Evolutionary conservation across 768 basidiomycete genomes (phyloP).

Genomic region (Boletus rubescentipes): DNA sequence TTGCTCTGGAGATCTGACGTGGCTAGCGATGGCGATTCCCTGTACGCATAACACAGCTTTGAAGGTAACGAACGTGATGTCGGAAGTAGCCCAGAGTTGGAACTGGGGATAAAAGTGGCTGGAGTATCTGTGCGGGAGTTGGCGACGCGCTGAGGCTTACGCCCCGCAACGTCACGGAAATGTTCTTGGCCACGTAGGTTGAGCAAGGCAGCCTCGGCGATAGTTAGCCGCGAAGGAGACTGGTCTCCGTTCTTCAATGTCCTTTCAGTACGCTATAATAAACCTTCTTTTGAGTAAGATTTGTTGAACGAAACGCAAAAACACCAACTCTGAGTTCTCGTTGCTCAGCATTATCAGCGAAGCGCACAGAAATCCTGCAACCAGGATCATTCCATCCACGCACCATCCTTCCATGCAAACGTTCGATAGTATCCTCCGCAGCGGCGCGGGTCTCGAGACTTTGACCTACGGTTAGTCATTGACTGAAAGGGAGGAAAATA

Average conservation of each 20-base stretch:
- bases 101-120: neutral
- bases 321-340: constrained; percentile 67
- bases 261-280: constrained; percentile 59
- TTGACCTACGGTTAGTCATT: neutral
- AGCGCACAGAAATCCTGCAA: constrained; percentile 74
- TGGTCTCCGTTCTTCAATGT: constrained; percentile 57
- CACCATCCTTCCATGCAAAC: constrained; percentile 77
- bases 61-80: constrained; percentile 22
- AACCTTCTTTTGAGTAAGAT: constrained; percentile 1
- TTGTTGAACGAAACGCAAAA: neutral
- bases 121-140: constrained; percentile 6
- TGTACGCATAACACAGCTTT: constrained; percentile 18
- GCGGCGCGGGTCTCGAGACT: constrained; percentile 71
- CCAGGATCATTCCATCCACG: constrained; percentile 77
- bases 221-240: constrained; percentile 65
- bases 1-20: constrained; percentile 26
- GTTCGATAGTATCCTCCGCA: constrained; percentile 76
- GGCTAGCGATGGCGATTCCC: constrained; percentile 16
- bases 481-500: neutral
- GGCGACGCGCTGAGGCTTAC: constrained; percentile 10
- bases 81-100: constrained; percentile 8
- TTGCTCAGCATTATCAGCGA: constrained; percentile 78
- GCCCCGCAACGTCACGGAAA: neutral
- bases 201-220: constrained; percentile 75
- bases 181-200: constrained; percentile 69